Percentiles rank a stretch among this genome's conserved stretches.
phyloP scores from a whole-genome alignment of 2,329 filamentous ascomycete genomes.

The Daldinia sp. region DNA sequence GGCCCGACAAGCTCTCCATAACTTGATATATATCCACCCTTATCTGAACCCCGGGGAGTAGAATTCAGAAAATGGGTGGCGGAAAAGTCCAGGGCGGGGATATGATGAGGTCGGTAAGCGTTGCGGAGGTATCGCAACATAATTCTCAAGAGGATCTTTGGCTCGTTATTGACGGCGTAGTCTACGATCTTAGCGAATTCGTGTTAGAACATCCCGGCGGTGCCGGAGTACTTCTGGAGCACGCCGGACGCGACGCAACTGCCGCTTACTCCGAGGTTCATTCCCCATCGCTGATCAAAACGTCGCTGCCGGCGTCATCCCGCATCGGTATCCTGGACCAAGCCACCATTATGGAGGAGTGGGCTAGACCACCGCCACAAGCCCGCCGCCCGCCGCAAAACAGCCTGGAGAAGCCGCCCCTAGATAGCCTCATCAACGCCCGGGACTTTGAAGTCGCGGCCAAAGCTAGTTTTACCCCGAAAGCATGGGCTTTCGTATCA shows the following conservation, averaged over 20 bases:
- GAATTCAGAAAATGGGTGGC: conserved; percentile 28
- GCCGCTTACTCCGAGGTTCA: conserved; percentile 62
- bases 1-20: background rate
- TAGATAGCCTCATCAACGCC: conserved; percentile 64
- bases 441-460: conserved; percentile 69
- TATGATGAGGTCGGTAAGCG: conserved; percentile 45
- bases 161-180: conserved; percentile 70
- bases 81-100: background rate
- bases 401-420: conserved; percentile 53
- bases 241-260: conserved; percentile 63
- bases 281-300: conserved; percentile 51
- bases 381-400: conserved; percentile 28
- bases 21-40: background rate
- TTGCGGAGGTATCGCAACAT: conserved; percentile 56
- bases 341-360: conserved; percentile 58
- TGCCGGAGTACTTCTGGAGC: conserved; percentile 54
- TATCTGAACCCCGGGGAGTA: background rate
- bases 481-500: conserved; percentile 75
- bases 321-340: conserved; percentile 59
- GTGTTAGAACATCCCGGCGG: conserved; percentile 53
- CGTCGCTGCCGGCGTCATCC: conserved; percentile 55
- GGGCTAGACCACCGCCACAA: conserved; percentile 52
- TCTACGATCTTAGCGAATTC: conserved; percentile 74
- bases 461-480: conserved; percentile 61
- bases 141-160: conserved; percentile 62